A percentile compares a stretch with the other conserved stretches of the same genome.
Conservation (phyloP, 345 rosid species). For the Populus simonii region DNA sequence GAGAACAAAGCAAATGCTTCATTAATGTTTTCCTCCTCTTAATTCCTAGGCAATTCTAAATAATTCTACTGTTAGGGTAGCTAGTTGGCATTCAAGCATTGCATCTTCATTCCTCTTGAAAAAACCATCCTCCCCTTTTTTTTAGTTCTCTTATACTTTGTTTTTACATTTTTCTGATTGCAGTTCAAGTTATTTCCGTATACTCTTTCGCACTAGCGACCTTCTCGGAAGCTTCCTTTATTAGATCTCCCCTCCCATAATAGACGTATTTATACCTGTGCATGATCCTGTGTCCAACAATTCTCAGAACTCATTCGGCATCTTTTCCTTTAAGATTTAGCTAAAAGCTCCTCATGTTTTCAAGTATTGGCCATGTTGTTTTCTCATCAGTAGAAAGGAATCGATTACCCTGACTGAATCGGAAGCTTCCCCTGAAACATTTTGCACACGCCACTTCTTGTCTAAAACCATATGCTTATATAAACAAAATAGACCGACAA, state of each 20-base stretch:
- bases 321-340: background rate
- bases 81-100: no score
- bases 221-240: constrained; percentile 14
- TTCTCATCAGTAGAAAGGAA: background rate
- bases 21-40: no score
- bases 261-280: background rate
- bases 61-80: no score
- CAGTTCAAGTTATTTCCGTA: no score
- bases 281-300: background rate
- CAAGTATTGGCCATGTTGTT: no score
- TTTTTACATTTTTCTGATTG: no score
- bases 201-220: background rate
- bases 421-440: background rate
- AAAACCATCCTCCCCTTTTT: no score
- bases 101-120: no score
- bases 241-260: background rate
- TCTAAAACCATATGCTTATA: background rate
- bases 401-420: background rate
- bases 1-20: no score
- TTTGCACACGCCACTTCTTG: background rate
- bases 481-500: background rate
- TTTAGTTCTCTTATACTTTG: no score
- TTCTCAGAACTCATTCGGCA: background rate
- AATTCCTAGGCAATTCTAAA: no score
- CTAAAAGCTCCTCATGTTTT: no score